phyloP scores from a whole-genome alignment of 495 filamentous ascomycete genomes.

The Schizothecium vesticola region DNA sequence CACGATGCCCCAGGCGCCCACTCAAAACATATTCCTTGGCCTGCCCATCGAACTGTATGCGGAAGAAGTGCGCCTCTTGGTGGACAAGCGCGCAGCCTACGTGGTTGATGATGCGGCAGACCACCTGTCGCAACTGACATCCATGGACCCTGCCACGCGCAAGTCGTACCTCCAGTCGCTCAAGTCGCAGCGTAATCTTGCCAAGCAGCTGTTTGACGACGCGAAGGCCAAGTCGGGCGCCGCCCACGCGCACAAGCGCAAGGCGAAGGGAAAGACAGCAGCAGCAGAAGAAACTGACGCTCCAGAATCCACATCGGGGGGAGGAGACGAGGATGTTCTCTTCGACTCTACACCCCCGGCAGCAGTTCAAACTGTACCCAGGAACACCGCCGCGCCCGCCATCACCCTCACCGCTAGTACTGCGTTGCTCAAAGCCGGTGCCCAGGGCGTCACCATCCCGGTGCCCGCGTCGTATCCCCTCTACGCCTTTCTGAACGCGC shows the following conservation, averaged over 20 bases:
- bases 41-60: slow-evolving; percentile 84
- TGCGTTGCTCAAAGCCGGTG: slow-evolving; percentile 27
- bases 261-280: slow-evolving; percentile 16
- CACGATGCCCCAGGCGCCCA: slow-evolving; percentile 81
- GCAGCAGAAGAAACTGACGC: slow-evolving; percentile 19
- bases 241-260: slow-evolving; percentile 27
- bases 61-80: slow-evolving; percentile 79
- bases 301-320: slow-evolving; percentile 5
- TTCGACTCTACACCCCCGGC: slow-evolving; percentile 31
- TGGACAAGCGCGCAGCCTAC: slow-evolving; percentile 73
- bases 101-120: slow-evolving; percentile 68
- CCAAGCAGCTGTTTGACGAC: slow-evolving; percentile 34
- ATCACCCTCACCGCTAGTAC: slow-evolving; percentile 23
- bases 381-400: slow-evolving; percentile 10
- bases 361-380: not conserved
- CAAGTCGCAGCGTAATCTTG: slow-evolving; percentile 35
- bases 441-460: slow-evolving; percentile 16
- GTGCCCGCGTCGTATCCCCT: slow-evolving; percentile 49
- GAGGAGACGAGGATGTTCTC: slow-evolving; percentile 33
- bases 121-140: slow-evolving; percentile 56
- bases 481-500: slow-evolving; percentile 70
- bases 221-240: slow-evolving; percentile 33
- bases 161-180: slow-evolving; percentile 38
- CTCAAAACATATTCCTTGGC: slow-evolving; percentile 91
- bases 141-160: slow-evolving; percentile 53